Conservation (phyloP, 176 grass and related monocot species). For the Phoenix dactylifera region DNA sequence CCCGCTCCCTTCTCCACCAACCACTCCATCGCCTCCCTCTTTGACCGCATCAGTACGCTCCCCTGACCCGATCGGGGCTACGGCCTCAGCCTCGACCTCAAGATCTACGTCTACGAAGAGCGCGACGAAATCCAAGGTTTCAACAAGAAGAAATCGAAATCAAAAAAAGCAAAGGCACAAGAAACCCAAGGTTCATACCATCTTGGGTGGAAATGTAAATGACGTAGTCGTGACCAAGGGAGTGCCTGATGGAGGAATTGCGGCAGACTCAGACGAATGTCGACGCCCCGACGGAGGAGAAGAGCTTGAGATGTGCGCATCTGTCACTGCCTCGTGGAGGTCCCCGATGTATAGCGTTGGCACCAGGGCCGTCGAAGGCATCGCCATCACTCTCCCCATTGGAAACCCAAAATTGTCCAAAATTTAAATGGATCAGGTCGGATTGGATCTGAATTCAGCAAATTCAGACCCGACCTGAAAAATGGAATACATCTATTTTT, state of each 20-base stretch:
- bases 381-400: background rate
- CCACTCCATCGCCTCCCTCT: too few relatives aligned
- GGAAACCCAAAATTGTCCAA: too few relatives aligned
- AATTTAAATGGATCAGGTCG: too few relatives aligned
- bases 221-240: conserved; percentile 51
- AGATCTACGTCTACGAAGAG: too few relatives aligned
- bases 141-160: background rate
- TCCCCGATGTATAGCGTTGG: conserved; percentile 59
- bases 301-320: conserved; percentile 37
- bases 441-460: too few relatives aligned
- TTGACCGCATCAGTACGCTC: too few relatives aligned
- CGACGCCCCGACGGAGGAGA: conserved; percentile 38
- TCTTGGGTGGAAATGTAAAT: conserved; percentile 44
- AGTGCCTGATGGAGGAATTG: conserved; percentile 34
- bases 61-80: too few relatives aligned
- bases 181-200: conserved; percentile 20
- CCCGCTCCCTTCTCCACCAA: too few relatives aligned
- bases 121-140: background rate
- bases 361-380: background rate
- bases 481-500: too few relatives aligned
- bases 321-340: conserved; percentile 33
- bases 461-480: too few relatives aligned
- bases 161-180: background rate
- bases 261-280: conserved; percentile 54
- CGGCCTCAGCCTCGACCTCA: too few relatives aligned